Conservation (phyloP, 129 eudicot species). For the Tagetes patula region DNA sequence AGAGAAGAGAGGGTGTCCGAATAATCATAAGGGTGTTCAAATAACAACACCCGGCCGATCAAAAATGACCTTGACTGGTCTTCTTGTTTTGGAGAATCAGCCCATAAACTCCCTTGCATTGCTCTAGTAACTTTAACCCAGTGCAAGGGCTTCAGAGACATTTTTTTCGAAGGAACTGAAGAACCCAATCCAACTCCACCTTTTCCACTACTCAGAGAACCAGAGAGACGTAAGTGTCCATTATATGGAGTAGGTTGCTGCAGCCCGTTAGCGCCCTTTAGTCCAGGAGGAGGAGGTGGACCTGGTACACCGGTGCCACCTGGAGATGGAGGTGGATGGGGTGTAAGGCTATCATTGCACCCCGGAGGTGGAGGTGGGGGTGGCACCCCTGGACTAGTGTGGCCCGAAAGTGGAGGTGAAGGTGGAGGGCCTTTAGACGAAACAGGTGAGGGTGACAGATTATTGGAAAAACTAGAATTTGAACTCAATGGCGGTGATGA, state of each 20-base stretch:
- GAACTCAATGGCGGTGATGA: slow-evolving; percentile 30
- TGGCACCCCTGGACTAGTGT: slow-evolving; percentile 23
- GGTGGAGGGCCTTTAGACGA: not conserved
- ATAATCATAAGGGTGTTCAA: too few species aligned
- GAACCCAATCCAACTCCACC: slow-evolving; percentile 50
- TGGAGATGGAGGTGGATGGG: slow-evolving; percentile 60
- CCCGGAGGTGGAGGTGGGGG: slow-evolving; percentile 59
- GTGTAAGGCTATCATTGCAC: slow-evolving; percentile 25
- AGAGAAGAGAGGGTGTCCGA: too few species aligned
- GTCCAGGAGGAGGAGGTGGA: slow-evolving; percentile 57
- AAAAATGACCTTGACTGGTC: slow-evolving; percentile 59
- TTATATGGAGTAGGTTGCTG: slow-evolving; percentile 48
- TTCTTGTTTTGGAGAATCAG: slow-evolving; percentile 78
- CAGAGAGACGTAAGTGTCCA: slow-evolving; percentile 51
- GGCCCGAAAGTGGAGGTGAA: slow-evolving; percentile 23
- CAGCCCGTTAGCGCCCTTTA: slow-evolving; percentile 33
- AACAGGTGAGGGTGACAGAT: slow-evolving; percentile 21
- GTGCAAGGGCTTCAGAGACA: slow-evolving; percentile 82
- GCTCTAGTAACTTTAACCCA: slow-evolving; percentile 97
- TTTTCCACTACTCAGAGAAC: slow-evolving; percentile 52
- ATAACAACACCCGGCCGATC: too few species aligned
- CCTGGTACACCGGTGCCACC: slow-evolving; percentile 48
- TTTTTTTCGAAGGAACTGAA: slow-evolving; percentile 69
- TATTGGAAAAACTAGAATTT: slow-evolving; percentile 17
- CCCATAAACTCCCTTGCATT: slow-evolving; percentile 97